A percentile compares a stretch with the other conserved stretches of the same genome.
These are phyloP conservation scores for Penicillium malachiteum DNA, from an alignment of 495 filamentous ascomycete species.

Conservation along the genomic window DNA sequence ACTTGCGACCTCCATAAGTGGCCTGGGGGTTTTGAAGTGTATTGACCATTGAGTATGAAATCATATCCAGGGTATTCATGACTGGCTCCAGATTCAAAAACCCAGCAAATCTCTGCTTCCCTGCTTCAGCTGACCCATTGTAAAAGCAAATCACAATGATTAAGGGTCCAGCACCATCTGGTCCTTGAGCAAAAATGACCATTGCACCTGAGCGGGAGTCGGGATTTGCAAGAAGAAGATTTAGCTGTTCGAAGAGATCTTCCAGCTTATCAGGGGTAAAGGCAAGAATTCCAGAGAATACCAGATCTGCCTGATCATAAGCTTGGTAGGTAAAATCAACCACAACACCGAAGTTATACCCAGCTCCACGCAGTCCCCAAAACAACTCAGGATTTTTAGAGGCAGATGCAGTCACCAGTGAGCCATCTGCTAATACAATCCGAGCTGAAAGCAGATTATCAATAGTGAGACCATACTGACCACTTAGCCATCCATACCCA, in stretches of 20 bases:
- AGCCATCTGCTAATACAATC: conserved; percentile 53
- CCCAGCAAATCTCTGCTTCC: conserved; percentile 33
- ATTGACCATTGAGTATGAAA: conserved; percentile 47
- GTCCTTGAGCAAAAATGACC: conserved; percentile 38
- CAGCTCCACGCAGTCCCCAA: conserved; percentile 50
- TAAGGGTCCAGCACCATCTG: conserved; percentile 33
- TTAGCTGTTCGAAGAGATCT: conserved; percentile 38
- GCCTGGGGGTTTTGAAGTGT: conserved; percentile 41
- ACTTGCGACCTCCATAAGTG: conserved; percentile 39
- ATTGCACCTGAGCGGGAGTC: conserved; percentile 36
- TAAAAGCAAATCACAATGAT: conserved; percentile 47
- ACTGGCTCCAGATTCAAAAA: conserved; percentile 38
- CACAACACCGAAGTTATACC: conserved; percentile 48
- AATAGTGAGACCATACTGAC: conserved; percentile 49
- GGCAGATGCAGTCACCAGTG: conserved; percentile 36
- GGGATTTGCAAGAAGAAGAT: conserved; percentile 34
- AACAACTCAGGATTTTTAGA: conserved; percentile 44
- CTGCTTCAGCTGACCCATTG: conserved; percentile 49
- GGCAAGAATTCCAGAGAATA: conserved; percentile 49
- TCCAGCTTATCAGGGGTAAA: conserved; percentile 43
- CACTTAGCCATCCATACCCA: conserved; percentile 54
- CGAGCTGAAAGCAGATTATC: conserved; percentile 51
- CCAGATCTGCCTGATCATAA: conserved; percentile 36
- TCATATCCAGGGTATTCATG: conserved; percentile 35
- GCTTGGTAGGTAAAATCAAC: conserved; percentile 49